These are phyloP conservation scores for Arachis stenosperma DNA, from an alignment of 306 rosid species.

Conservation along the genomic window DNA sequence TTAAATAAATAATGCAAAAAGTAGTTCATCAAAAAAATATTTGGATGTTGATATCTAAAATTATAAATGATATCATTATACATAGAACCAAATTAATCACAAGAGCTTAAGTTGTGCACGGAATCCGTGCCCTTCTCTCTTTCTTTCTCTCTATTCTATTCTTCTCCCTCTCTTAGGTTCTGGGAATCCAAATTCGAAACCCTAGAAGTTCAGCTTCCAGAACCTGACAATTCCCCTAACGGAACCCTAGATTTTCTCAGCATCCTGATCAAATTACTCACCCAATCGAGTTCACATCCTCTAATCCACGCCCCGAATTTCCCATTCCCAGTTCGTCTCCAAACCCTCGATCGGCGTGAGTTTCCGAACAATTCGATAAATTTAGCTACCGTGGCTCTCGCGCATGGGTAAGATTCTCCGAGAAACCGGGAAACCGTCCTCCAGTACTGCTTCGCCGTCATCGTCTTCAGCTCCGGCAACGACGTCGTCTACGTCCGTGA, in stretches of 20 bases:
- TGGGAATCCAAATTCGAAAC: conserved; percentile 21
- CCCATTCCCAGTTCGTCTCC: neutral
- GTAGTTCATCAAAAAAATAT: no score
- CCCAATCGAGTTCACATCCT: neutral
- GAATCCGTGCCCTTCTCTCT: no score
- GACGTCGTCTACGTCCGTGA: conserved; percentile 67
- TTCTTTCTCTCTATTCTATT: neutral
- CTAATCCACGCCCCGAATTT: conserved; percentile 19
- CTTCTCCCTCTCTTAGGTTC: neutral
- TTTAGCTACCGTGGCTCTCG: conserved; percentile 36
- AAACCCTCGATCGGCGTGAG: conserved; percentile 33
- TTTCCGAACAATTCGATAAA: conserved; percentile 13
- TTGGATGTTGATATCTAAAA: no score
- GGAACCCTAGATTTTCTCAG: conserved; percentile 57
- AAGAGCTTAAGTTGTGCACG: no score
- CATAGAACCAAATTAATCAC: no score
- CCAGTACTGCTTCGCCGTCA: conserved; percentile 43
- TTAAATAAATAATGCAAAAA: no score
- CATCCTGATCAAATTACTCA: conserved; percentile 33
- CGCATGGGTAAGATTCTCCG: conserved; percentile 74
- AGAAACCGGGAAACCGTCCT: conserved; percentile 63
- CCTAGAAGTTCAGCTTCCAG: conserved; percentile 40
- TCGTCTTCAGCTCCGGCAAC: conserved; percentile 53
- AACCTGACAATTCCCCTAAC: conserved; percentile 32
- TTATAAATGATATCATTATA: no score